A percentile compares a stretch with the other conserved stretches of the same genome.
phyloP scores from a whole-genome alignment of 441 rosid species.

The Hura crepitans region DNA sequence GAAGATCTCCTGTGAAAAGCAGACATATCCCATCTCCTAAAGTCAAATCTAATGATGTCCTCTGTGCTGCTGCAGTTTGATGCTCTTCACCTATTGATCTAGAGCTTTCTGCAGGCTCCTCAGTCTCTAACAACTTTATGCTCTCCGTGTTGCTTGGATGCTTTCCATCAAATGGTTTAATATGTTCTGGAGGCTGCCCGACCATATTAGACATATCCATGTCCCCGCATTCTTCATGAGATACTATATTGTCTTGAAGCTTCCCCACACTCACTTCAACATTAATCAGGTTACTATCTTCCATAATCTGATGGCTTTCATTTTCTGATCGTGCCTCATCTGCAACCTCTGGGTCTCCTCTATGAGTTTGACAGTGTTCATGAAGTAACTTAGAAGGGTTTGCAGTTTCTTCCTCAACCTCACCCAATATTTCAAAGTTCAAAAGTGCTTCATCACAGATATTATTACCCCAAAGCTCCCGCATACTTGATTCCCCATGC shows the following conservation, averaged over 20 bases:
- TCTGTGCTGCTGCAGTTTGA: conserved; percentile 23
- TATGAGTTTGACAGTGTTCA: conserved; percentile 29
- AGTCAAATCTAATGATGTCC: conserved; percentile 20
- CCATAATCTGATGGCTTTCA: conserved; percentile 22
- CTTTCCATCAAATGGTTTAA: conserved; percentile 27
- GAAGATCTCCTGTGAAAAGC: conserved; percentile 26
- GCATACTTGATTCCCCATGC: conserved; percentile 28
- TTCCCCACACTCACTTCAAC: conserved; percentile 40
- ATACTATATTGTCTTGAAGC: conserved; percentile 29
- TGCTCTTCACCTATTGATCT: conserved; percentile 29
- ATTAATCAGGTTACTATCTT: conserved; percentile 23
- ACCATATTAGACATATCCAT: conserved; percentile 18
- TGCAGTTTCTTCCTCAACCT: conserved; percentile 32
- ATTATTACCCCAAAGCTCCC: conserved; percentile 29
- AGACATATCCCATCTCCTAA: conserved; percentile 14
- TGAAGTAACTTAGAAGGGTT: conserved; percentile 17
- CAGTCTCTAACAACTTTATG: conserved; percentile 19
- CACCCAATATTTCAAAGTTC: conserved; percentile 25
- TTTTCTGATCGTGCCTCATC: conserved; percentile 24
- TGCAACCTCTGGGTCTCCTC: conserved; percentile 26
- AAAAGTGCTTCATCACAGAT: conserved; percentile 28
- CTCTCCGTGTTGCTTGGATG: conserved; percentile 26
- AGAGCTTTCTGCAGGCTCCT: conserved; percentile 27
- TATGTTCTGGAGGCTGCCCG: conserved; percentile 26
- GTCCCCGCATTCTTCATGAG: conserved; percentile 19